These are phyloP conservation scores for Euphorbia corollata DNA, from an alignment of 441 rosid species.

Conservation along the genomic window DNA sequence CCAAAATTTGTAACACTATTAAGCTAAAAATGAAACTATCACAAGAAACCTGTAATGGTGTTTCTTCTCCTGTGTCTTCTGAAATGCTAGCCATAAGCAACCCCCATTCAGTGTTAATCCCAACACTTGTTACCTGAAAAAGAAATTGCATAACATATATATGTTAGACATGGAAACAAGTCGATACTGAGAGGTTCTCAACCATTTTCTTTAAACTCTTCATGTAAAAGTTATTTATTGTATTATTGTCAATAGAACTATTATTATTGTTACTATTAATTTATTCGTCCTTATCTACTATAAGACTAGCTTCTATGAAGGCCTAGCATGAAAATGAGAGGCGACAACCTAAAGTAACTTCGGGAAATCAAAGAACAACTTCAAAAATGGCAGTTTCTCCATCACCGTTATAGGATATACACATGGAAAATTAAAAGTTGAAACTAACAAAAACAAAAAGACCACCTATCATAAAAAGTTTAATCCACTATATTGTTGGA, in stretches of 20 bases:
- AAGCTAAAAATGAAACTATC: not conserved
- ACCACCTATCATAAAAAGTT: not conserved
- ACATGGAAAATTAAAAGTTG: not conserved
- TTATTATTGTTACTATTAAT: not conserved
- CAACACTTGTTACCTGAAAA: slow-evolving; percentile 80
- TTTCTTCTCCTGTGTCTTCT: slow-evolving; percentile 96
- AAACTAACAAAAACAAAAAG: too few relatives aligned
- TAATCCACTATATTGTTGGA: too few relatives aligned
- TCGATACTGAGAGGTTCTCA: not conserved
- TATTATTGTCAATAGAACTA: too few relatives aligned
- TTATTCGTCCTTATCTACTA: too few relatives aligned
- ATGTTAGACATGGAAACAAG: not conserved
- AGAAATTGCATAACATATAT: not conserved
- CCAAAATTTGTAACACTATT: slow-evolving; percentile 1
- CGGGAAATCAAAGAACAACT: not conserved
- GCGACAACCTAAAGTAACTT: not conserved
- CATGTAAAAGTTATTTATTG: not conserved
- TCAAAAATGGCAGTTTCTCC: too few relatives aligned
- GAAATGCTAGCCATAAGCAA: slow-evolving; percentile 91
- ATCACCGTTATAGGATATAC: not conserved
- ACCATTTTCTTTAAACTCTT: not conserved
- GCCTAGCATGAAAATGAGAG: too few relatives aligned
- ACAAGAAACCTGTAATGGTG: slow-evolving; percentile 77
- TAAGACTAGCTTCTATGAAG: not conserved
- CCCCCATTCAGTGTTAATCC: slow-evolving; percentile 94